phyloP scores from a whole-genome alignment of 2,329 filamentous ascomycete species.

The Chaetomiaceae sp. region DNA sequence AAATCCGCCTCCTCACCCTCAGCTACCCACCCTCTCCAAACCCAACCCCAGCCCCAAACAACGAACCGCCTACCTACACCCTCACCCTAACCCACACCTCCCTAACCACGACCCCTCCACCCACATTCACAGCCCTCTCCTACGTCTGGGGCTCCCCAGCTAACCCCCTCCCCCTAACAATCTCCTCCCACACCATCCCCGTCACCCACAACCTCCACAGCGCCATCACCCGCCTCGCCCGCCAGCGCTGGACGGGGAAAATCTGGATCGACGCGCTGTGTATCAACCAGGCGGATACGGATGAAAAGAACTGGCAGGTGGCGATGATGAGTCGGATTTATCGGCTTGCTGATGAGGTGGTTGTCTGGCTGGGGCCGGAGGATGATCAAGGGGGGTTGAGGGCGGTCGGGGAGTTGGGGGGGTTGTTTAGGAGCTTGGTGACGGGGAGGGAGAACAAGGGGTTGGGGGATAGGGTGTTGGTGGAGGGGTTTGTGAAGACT shows the following conservation, averaged over 20 bases:
- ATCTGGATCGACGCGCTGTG: conserved; percentile 18
- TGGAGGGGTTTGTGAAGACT: conserved; percentile 4
- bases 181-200: not conserved
- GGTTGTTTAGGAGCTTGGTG: not conserved
- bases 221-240: not conserved
- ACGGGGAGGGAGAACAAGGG: not conserved
- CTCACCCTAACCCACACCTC: not conserved
- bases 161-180: not conserved
- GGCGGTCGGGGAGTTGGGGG: not conserved
- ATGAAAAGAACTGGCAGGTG: conserved; percentile 16
- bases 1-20: conserved; percentile 15
- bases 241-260: not conserved
- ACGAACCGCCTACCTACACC: not conserved
- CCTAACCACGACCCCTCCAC: not conserved
- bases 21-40: not conserved
- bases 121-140: conserved; percentile 3
- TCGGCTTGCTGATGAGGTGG: not conserved
- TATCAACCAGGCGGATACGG: conserved; percentile 15
- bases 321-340: conserved; percentile 15
- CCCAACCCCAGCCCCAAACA: not conserved
- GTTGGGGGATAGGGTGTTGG: not conserved
- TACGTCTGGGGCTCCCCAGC: conserved; percentile 11
- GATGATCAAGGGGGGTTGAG: not conserved
- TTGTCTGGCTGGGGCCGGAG: conserved; percentile 9
- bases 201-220: conserved; percentile 8